A percentile compares a stretch with the other conserved stretches of the same genome.
Evolutionary conservation across 192 early-diverging fungal genomes (phyloP).

Genomic region (Chytriomyces sp.): DNA sequence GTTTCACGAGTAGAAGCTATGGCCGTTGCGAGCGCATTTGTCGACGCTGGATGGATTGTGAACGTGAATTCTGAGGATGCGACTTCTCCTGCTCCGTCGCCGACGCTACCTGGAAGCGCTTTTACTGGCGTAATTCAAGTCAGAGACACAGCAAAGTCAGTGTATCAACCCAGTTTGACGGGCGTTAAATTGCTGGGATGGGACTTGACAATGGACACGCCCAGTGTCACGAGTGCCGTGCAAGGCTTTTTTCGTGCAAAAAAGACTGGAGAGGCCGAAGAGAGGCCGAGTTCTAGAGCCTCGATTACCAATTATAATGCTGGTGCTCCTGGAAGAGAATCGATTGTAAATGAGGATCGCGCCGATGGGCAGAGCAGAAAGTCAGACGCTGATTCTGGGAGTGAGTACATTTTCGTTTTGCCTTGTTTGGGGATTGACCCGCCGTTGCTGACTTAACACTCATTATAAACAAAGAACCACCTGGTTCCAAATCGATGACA

Average conservation of each 20-base stretch:
- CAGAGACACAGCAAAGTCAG: constrained; percentile 24
- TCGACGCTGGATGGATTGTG: constrained; percentile 38
- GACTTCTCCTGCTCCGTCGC: not conserved
- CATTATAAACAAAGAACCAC: too few species aligned
- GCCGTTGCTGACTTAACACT: not conserved
- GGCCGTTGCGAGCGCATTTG: constrained; percentile 33
- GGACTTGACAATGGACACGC: constrained; percentile 27
- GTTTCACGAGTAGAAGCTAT: constrained; percentile 38
- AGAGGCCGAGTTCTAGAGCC: not conserved
- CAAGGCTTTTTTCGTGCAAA: constrained; percentile 17
- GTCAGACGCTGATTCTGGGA: too few species aligned
- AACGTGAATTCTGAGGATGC: constrained; percentile 20
- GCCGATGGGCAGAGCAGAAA: not conserved
- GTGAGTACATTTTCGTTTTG: too few species aligned
- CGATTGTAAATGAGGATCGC: not conserved
- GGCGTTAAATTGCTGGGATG: constrained; percentile 38
- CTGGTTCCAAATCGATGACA: constrained; percentile 7
- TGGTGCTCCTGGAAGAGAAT: not conserved
- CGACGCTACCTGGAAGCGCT: too few species aligned
- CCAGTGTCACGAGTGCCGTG: constrained; percentile 16
- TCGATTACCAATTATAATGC: not conserved
- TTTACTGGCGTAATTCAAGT: not conserved
- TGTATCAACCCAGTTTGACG: constrained; percentile 42
- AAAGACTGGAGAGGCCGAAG: not conserved
- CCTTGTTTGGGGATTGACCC: too few species aligned